These are phyloP conservation scores for Antrodiella citrinella DNA, from an alignment of 768 basidiomycete species.

Conservation along the genomic window DNA sequence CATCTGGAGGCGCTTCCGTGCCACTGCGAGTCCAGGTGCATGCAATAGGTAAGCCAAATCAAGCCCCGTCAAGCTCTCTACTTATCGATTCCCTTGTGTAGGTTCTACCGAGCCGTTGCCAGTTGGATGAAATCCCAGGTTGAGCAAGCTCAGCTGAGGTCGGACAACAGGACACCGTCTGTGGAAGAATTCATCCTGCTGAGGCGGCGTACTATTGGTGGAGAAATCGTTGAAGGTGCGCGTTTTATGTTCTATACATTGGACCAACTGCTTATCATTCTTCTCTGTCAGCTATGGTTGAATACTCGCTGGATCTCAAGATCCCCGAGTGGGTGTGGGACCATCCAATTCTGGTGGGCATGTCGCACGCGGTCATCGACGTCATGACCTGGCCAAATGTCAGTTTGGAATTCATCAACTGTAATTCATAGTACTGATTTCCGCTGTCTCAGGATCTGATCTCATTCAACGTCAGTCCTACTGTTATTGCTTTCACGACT, in stretches of 20 bases:
- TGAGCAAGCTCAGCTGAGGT: conserved; percentile 26
- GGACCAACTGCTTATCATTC: conserved; percentile 3
- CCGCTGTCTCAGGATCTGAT: conserved; percentile 18
- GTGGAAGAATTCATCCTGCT: conserved; percentile 31
- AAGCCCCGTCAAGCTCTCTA: neutral
- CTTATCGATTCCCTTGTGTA: conserved; percentile 5
- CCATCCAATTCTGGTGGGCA: conserved; percentile 24
- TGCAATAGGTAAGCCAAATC: conserved; percentile 22
- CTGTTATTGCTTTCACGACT: conserved; percentile 11
- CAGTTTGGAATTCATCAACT: conserved; percentile 8
- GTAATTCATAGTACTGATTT: neutral
- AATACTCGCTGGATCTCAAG: conserved; percentile 30
- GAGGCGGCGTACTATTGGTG: conserved; percentile 29
- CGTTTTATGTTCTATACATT: neutral
- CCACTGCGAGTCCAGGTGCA: conserved; percentile 29
- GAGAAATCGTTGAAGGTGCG: conserved; percentile 30
- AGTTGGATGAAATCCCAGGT: conserved; percentile 29
- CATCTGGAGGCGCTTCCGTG: conserved; percentile 26
- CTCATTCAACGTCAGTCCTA: conserved; percentile 22
- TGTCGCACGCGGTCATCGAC: conserved; percentile 33
- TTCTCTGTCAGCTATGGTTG: conserved; percentile 25
- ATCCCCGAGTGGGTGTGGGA: conserved; percentile 30
- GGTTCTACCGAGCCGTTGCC: conserved; percentile 28
- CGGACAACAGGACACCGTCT: conserved; percentile 28
- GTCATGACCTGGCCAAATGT: conserved; percentile 37